Evolutionary conservation across 805 yeast species (phyloP).

Genomic region (Blastobotrys peoriensis): DNA sequence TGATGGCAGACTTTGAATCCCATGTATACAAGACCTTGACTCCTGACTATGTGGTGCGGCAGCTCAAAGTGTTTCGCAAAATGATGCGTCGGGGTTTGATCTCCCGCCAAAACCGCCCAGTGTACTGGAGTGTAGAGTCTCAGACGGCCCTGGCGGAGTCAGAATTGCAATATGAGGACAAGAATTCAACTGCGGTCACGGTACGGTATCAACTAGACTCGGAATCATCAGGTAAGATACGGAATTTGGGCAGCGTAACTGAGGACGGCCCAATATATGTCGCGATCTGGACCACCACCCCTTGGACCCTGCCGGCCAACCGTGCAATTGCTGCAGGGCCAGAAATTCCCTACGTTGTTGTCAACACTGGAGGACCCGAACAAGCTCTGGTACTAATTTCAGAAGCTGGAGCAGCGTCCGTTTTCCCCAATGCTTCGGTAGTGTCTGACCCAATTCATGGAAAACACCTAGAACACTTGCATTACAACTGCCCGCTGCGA

Average conservation of each 20-base stretch:
- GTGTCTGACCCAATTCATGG: conserved; percentile 33
- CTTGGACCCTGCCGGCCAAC: conserved; percentile 94
- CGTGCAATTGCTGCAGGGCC: conserved; percentile 71
- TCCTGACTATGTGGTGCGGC: conserved; percentile 65
- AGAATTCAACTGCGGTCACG: conserved; percentile 61
- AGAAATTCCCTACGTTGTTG: conserved; percentile 50
- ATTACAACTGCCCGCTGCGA: conserved; percentile 54
- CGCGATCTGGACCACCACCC: conserved; percentile 93
- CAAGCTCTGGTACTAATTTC: conserved; percentile 55
- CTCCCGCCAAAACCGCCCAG: conserved; percentile 86
- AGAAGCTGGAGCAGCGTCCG: conserved; percentile 37
- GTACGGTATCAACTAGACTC: conserved; percentile 55
- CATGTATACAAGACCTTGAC: conserved; percentile 60
- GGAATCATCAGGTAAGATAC: conserved; percentile 19
- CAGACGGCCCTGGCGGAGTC: conserved; percentile 95
- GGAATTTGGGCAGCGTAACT: neutral
- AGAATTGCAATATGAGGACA: conserved; percentile 83
- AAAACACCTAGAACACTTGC: conserved; percentile 31
- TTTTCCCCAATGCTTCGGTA: conserved; percentile 24
- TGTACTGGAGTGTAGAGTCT: conserved; percentile 95
- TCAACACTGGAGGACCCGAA: conserved; percentile 28
- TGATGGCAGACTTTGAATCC: conserved; percentile 75
- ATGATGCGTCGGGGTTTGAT: conserved; percentile 63
- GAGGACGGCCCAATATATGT: conserved; percentile 14
- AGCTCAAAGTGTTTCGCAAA: conserved; percentile 60